Evolutionary conservation across 208 protist genomes (phyloP).

Genomic region (Phytomonas francai): DNA sequence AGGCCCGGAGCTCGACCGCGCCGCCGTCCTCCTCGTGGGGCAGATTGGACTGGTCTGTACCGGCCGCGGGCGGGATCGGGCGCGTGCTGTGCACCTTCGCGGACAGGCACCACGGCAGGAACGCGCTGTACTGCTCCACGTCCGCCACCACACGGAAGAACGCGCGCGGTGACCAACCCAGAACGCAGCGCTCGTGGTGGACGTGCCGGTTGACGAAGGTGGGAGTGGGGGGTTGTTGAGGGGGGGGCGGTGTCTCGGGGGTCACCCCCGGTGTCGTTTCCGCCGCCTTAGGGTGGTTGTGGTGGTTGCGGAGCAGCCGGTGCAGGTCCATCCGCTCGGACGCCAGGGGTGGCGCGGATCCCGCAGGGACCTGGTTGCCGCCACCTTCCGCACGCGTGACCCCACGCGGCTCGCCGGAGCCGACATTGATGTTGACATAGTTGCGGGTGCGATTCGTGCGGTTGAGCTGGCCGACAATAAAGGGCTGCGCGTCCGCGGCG

Average conservation of each 20-base stretch:
- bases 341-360: neutral
- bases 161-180: conserved; percentile 62
- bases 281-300: neutral
- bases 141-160: conserved; percentile 73
- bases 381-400: too few relatives aligned
- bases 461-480: conserved; percentile 27
- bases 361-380: too few relatives aligned
- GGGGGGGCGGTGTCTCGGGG: neutral
- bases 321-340: conserved; percentile 16
- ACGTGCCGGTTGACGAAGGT: conserved; percentile 20
- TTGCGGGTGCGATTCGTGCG: conserved; percentile 21
- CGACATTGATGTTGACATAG: conserved; percentile 30
- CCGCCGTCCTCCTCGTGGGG: conserved; percentile 2
- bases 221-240: too few relatives aligned
- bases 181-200: conserved; percentile 69
- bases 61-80: conserved; percentile 8
- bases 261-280: neutral
- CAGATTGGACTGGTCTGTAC: neutral
- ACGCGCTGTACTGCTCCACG: conserved; percentile 57
- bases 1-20: conserved; percentile 53
- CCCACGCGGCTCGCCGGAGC: neutral
- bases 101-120: conserved; percentile 73
- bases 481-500: conserved; percentile 52
- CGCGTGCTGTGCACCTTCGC: conserved; percentile 49
- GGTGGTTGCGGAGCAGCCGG: conserved; percentile 9